Evolutionary conservation across 2,329 filamentous ascomycete species (phyloP), one percentile per base, ranked within the genome.

Genomic region (Metarhizium humberi): DNA sequence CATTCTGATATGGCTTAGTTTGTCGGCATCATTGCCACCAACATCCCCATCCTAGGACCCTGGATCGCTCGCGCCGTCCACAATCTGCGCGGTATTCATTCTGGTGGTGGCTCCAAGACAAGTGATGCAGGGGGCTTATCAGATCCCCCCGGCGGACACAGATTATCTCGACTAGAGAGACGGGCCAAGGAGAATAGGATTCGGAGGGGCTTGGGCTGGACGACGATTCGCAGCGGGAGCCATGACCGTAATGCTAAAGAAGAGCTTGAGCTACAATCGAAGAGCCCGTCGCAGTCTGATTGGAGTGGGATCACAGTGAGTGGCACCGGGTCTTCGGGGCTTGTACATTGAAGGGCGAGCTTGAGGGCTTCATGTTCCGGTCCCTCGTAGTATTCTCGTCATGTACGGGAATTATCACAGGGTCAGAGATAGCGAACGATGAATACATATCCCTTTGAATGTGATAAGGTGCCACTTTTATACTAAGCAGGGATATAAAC

Each of bases 11-110:
- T 32, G 13, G n/a, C n/a, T 51, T 11, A 73, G 68, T 74, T 76
- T 46, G 68, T 75, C 36, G 72, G 66, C n/a, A 71, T 75, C 51
- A 67, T 76, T 40, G 71, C 70, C 49, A 69, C 73, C 51, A 75
- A 73, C 55, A 65, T 69, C n/a, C 69, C 73, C 2, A 66, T 66
- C 20, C 73, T 75, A 46, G 43, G 43, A 25, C 43, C 43, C 18
- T 46, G 43, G 43, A 46, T 46, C 1, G 43, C 34, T 20, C 54
- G 50, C 18, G 34, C 18, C 36, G 34, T 34, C 18, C 43, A 50
- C 32, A 30, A 11, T 16, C 56, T 73, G 71, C 36, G 71, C 71
- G 2, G 61, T 73, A 14, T 73, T 74, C 25, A 16, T 13, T 48
- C 56, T 3, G 30, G 40, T 4, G 20, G 13, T 3, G 38, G 51